Evolutionary conservation across 73 alveolate species (phyloP).

Genomic region (Paramecium octaurelia): DNA sequence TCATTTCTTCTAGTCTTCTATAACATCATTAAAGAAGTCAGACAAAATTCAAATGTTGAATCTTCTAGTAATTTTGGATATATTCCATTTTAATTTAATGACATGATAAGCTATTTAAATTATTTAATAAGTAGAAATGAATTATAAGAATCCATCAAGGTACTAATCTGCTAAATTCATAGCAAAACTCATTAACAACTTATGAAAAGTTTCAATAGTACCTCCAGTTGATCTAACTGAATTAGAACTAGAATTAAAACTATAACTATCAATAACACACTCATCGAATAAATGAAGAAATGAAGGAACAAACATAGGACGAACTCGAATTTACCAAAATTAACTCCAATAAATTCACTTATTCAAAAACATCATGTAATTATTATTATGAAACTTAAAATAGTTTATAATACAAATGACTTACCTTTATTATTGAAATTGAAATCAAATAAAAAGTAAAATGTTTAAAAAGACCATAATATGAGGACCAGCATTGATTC

Average conservation of each 20-base stretch:
- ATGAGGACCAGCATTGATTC: background rate
- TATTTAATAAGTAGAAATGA: background rate
- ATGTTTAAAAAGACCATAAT: background rate
- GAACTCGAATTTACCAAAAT: background rate
- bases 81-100: background rate
- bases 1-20: background rate
- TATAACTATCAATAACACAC: background rate
- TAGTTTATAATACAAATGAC: background rate
- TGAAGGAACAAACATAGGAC: background rate
- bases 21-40: background rate
- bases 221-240: background rate
- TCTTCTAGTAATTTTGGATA: background rate
- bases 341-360: background rate
- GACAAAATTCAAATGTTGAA: background rate
- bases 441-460: background rate
- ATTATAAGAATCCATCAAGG: background rate
- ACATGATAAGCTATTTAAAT: background rate
- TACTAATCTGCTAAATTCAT: background rate
- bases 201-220: background rate
- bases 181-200: background rate
- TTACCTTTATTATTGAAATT: background rate
- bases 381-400: background rate
- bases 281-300: background rate
- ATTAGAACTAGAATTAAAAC: background rate
- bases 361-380: background rate